Evolutionary conservation across 345 rosid genomes (phyloP).

Genomic region (Eucalyptus coolabah): DNA sequence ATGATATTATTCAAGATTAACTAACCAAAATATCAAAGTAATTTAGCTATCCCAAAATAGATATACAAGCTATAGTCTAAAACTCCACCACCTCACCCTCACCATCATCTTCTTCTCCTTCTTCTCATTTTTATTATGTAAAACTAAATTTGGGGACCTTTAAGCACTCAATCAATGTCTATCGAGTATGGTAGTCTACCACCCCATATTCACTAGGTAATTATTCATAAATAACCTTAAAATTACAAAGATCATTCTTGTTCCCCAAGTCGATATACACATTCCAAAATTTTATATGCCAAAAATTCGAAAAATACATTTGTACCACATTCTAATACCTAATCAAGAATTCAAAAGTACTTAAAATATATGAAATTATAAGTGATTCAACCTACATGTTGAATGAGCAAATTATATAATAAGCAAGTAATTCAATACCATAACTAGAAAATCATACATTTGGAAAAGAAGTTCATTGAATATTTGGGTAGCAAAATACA

Average conservation of each 20-base stretch:
- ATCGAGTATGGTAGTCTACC: background rate
- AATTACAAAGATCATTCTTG: background rate
- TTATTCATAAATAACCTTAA: no score
- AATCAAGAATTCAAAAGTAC: no score
- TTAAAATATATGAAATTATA: no score
- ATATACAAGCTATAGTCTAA: no score
- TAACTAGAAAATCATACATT: background rate
- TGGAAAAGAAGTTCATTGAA: background rate
- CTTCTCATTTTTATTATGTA: no score
- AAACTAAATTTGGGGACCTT: background rate
- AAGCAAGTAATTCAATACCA: no score
- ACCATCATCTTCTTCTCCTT: no score
- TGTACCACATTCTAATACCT: background rate
- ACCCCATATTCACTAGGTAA: background rate
- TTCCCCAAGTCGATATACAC: background rate
- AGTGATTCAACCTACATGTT: fast-evolving
- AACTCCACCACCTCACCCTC: no score
- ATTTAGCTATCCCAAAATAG: fast-evolving
- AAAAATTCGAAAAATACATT: background rate
- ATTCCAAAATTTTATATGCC: background rate
- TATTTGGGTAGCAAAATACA: background rate
- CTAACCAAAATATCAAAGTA: background rate
- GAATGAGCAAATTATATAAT: no score
- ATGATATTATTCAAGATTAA: no score
- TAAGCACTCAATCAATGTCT: background rate